Conservation (phyloP, 805 yeast species). For the Candida yuanshanica region DNA sequence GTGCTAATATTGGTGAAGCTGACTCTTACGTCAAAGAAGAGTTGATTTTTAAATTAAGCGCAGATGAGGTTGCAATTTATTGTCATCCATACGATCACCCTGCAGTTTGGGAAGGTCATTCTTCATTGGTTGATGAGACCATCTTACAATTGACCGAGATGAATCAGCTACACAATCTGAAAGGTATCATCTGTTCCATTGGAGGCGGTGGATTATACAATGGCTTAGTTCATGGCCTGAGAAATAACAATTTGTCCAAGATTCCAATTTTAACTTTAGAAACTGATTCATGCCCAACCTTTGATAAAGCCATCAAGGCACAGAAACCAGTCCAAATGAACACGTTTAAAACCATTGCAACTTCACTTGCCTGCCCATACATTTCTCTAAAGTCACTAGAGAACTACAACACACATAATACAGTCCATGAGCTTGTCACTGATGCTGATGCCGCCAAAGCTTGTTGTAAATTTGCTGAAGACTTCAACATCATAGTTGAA, state of each 20-base stretch:
- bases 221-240: slow-evolving; percentile 43
- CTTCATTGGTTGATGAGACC: slow-evolving; percentile 41
- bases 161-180: slow-evolving; percentile 24
- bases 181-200: slow-evolving; percentile 46
- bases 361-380: slow-evolving; percentile 57
- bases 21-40: slow-evolving; percentile 35
- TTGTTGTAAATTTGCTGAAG: slow-evolving; percentile 43
- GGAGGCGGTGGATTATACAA: slow-evolving; percentile 57
- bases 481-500: slow-evolving; percentile 49
- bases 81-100: slow-evolving; percentile 53
- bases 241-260: slow-evolving; percentile 28
- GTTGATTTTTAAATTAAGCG: slow-evolving; percentile 22
- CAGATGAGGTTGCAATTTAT: slow-evolving; percentile 34
- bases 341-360: slow-evolving; percentile 50
- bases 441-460: slow-evolving; percentile 55
- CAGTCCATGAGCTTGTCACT: slow-evolving; percentile 37
- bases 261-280: slow-evolving; percentile 48
- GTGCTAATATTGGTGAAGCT: slow-evolving; percentile 45
- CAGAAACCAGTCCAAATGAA: slow-evolving; percentile 38
- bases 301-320: slow-evolving; percentile 43
- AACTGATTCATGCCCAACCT: slow-evolving; percentile 58
- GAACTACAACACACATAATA: slow-evolving; percentile 36
- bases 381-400: slow-evolving; percentile 46
- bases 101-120: slow-evolving; percentile 50
- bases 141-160: slow-evolving; percentile 22